Conservation (phyloP, 208 protist species). For the Acanthamoeba royreba region DNA sequence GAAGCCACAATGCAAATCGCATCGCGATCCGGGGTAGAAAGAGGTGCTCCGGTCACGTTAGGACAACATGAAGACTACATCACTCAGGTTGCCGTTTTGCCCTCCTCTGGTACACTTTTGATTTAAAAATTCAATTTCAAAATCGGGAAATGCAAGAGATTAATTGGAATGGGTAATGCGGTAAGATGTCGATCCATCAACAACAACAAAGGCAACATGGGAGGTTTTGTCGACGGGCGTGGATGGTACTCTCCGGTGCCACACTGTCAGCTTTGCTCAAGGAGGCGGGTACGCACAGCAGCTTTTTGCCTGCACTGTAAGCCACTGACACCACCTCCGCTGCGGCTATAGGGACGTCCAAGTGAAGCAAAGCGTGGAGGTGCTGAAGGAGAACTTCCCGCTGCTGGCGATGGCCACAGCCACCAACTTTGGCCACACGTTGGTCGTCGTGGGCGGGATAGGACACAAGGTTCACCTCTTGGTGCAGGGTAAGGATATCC, state of each 20-base stretch:
- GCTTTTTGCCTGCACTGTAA: neutral
- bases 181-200: too few species aligned
- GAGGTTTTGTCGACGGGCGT: neutral
- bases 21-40: too few species aligned
- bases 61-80: neutral
- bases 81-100: neutral
- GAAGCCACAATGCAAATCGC: too few species aligned
- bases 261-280: neutral
- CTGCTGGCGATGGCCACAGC: neutral
- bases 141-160: neutral
- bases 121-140: neutral
- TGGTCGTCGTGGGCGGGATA: neutral
- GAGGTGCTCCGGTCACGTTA: neutral
- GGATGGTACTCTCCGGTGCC: neutral
- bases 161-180: too few species aligned
- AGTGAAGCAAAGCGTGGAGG: neutral
- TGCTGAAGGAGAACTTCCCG: slow-evolving; percentile 8
- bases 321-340: neutral
- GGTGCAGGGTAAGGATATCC: neutral
- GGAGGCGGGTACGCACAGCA: neutral
- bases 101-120: neutral
- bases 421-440: slow-evolving; percentile 2
- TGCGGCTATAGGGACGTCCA: neutral
- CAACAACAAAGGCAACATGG: too few species aligned
- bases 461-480: slow-evolving; percentile 7